Conservation (phyloP, 495 filamentous ascomycete genomes). For the Penicillium odoratum region DNA sequence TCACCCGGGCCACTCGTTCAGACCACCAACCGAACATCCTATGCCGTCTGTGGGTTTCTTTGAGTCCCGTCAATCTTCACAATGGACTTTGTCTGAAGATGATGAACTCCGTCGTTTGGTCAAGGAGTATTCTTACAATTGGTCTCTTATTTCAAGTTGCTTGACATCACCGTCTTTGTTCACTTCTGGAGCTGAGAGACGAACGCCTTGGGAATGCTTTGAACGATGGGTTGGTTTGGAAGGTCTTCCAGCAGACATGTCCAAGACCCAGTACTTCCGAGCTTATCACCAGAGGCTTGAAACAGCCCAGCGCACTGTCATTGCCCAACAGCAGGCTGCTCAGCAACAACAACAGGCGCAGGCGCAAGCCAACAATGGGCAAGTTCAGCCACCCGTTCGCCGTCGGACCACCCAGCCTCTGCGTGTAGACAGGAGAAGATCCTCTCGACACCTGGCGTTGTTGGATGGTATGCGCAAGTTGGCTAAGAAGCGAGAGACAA, state of each 20-base stretch:
- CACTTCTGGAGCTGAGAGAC: constrained; percentile 79
- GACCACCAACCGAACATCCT: constrained; percentile 82
- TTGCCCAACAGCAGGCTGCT: constrained; percentile 60
- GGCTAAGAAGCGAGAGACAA: constrained; percentile 88
- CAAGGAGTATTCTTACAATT: constrained; percentile 93
- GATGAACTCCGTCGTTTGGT: constrained; percentile 82
- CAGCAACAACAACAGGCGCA: constrained; percentile 57
- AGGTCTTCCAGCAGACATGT: constrained; percentile 85
- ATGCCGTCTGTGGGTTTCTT: constrained; percentile 91
- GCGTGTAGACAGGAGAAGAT: constrained; percentile 80
- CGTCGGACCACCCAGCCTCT: constrained; percentile 70
- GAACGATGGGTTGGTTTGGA: constrained; percentile 92
- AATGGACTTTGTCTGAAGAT: constrained; percentile 89
- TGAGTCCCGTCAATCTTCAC: constrained; percentile 78
- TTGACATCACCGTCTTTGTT: constrained; percentile 71
- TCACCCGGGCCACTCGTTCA: constrained; percentile 88
- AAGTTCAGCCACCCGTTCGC: constrained; percentile 57
- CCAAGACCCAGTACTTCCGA: constrained; percentile 88
- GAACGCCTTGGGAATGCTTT: constrained; percentile 98
- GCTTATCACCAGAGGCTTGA: constrained; percentile 80
- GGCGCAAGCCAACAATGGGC: constrained; percentile 50
- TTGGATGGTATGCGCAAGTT: constrained; percentile 94
- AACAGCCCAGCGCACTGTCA: constrained; percentile 66
- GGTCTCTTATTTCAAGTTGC: constrained; percentile 85
- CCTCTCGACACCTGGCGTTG: constrained; percentile 79